Evolutionary conservation across 2,329 filamentous ascomycete species (phyloP).

Genomic region (Penicillium sp.): DNA sequence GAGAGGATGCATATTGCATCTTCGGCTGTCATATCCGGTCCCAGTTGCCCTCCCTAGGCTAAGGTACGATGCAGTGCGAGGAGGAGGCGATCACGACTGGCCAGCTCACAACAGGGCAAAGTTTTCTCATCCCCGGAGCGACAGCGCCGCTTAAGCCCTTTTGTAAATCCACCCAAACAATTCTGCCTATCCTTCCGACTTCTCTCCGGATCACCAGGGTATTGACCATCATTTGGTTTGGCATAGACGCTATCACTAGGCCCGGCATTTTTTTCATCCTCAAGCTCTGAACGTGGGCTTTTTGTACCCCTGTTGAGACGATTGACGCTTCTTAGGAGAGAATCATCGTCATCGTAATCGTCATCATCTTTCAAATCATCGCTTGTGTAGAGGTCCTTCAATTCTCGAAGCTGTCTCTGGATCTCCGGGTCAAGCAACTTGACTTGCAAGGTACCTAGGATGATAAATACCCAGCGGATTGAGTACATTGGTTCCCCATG

Average conservation of each 20-base stretch:
- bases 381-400: not conserved
- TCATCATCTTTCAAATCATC: not conserved
- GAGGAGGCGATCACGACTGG: not conserved
- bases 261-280: not conserved
- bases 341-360: not conserved
- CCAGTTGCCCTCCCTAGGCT: not conserved
- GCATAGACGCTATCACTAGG: not conserved
- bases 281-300: not conserved
- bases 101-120: not conserved
- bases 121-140: not conserved
- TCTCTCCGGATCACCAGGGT: not conserved
- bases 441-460: not conserved
- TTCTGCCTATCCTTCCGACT: not conserved
- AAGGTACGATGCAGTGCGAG: slow-evolving; percentile 1
- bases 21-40: not conserved
- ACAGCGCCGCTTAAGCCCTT: slow-evolving; percentile 2
- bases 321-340: not conserved
- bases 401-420: not conserved
- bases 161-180: not conserved
- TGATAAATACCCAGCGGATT: not conserved
- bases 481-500: not conserved
- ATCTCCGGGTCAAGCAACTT: not conserved
- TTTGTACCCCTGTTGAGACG: slow-evolving; percentile 1
- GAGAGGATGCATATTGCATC: not conserved
- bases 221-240: not conserved